Evolutionary conservation across 495 filamentous ascomycete genomes (phyloP).

Genomic region (Neurospora tetrasperma): DNA sequence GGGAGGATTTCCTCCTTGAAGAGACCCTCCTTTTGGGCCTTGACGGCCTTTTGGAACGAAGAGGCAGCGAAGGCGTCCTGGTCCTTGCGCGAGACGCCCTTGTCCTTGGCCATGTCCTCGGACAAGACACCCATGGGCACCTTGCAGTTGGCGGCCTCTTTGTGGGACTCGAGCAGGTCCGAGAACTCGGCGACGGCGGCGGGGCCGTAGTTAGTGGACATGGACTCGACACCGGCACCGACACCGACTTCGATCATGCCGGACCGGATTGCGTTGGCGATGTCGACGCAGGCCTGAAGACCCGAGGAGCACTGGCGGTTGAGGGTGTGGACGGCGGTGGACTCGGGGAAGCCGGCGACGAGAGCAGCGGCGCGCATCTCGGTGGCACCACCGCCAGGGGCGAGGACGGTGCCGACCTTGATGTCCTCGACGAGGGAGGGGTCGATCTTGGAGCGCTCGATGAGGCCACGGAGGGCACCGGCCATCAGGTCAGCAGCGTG

Average conservation of each 20-base stretch:
- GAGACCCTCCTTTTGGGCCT: slow-evolving; percentile 76
- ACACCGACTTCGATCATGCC: slow-evolving; percentile 96
- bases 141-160: slow-evolving; percentile 87
- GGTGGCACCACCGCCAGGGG: slow-evolving; percentile 89
- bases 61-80: slow-evolving; percentile 87
- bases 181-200: slow-evolving; percentile 89
- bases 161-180: slow-evolving; percentile 74
- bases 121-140: slow-evolving; percentile 94
- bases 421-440: slow-evolving; percentile 82
- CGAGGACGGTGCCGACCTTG: slow-evolving; percentile 80
- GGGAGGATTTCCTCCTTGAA: slow-evolving; percentile 92
- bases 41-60: slow-evolving; percentile 80
- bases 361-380: slow-evolving; percentile 91
- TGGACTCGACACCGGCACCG: slow-evolving; percentile 95
- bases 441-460: slow-evolving; percentile 77
- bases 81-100: slow-evolving; percentile 53
- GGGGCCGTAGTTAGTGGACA: slow-evolving; percentile 87
- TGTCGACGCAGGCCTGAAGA: slow-evolving; percentile 81
- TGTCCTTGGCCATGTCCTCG: slow-evolving; percentile 88
- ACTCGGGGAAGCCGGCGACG: slow-evolving; percentile 82
- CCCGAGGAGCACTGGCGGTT: slow-evolving; percentile 91
- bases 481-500: slow-evolving; percentile 74
- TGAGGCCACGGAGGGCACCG: slow-evolving; percentile 68
- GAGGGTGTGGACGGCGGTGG: slow-evolving; percentile 68
- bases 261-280: slow-evolving; percentile 76